Evolutionary conservation across 108 stramenopile genomes (phyloP).

Genomic region (Pseudonitzschia multistriata): DNA sequence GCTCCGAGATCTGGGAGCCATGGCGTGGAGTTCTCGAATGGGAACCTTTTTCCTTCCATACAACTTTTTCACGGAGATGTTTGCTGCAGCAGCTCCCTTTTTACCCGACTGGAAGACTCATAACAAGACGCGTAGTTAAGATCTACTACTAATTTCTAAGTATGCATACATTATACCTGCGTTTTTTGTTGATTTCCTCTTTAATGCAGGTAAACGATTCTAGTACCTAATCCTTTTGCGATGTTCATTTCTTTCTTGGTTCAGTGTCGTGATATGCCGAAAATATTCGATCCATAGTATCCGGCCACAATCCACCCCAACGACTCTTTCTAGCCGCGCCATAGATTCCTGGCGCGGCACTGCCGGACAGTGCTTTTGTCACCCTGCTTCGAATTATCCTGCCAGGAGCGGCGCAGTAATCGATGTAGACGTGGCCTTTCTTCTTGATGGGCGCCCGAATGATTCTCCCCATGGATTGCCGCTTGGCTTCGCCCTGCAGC

Average conservation of each 20-base stretch:
- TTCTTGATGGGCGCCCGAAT: conserved; percentile 78
- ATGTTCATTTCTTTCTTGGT: too few relatives aligned
- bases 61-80: conserved; percentile 90
- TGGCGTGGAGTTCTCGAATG: conserved; percentile 83
- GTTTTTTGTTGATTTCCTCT: too few relatives aligned
- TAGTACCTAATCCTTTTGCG: too few relatives aligned
- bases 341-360: conserved; percentile 69
- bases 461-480: conserved; percentile 60
- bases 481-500: conserved; percentile 55
- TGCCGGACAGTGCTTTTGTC: conserved; percentile 45
- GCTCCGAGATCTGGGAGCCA: conserved; percentile 82
- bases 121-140: conserved; percentile 47
- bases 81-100: conserved; percentile 81
- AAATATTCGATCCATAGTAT: conserved; percentile 32
- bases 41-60: conserved; percentile 89
- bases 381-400: conserved; percentile 65
- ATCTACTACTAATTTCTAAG: too few relatives aligned
- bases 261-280: not conserved
- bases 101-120: conserved; percentile 91
- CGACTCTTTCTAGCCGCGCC: conserved; percentile 71
- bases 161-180: too few relatives aligned
- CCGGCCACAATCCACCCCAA: conserved; percentile 87
- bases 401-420: conserved; percentile 66
- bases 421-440: conserved; percentile 73
- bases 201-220: too few relatives aligned